A percentile compares a stretch with the other conserved stretches of the same genome.
These are phyloP conservation scores for Clitocybe nebularis DNA, from an alignment of 1,284 basidiomycete genomes.

Conservation along the genomic window DNA sequence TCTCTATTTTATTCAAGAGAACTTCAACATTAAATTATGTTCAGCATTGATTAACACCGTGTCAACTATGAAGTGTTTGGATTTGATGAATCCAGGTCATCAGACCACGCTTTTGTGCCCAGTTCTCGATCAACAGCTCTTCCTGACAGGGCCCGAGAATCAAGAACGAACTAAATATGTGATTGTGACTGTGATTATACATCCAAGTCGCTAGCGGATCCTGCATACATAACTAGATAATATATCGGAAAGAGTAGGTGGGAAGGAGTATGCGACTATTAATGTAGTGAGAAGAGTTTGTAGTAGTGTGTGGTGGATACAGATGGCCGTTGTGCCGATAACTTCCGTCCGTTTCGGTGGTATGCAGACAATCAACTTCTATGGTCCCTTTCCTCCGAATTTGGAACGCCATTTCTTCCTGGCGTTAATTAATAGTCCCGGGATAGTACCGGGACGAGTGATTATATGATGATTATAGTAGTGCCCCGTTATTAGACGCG, in stretches of 20 bases:
- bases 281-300: not conserved
- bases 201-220: no score
- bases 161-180: no score
- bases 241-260: not conserved
- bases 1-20: no score
- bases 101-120: no score
- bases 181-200: no score
- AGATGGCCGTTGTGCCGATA: conserved; percentile 4
- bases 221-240: no score
- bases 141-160: no score
- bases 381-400: conserved; percentile 8
- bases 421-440: not conserved
- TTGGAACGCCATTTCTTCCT: conserved; percentile 1
- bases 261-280: conserved; percentile 1
- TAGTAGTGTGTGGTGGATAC: conserved; percentile 10
- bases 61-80: no score
- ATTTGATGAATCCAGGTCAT: no score
- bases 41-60: no score
- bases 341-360: conserved; percentile 17
- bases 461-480: not conserved
- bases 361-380: conserved; percentile 8
- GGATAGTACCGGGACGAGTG: not conserved
- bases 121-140: no score
- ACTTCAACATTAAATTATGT: no score
- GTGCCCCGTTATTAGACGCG: conserved; percentile 3